phyloP scores from a whole-genome alignment of 2,329 filamentous ascomycete genomes.

The Orbilia javanica region DNA sequence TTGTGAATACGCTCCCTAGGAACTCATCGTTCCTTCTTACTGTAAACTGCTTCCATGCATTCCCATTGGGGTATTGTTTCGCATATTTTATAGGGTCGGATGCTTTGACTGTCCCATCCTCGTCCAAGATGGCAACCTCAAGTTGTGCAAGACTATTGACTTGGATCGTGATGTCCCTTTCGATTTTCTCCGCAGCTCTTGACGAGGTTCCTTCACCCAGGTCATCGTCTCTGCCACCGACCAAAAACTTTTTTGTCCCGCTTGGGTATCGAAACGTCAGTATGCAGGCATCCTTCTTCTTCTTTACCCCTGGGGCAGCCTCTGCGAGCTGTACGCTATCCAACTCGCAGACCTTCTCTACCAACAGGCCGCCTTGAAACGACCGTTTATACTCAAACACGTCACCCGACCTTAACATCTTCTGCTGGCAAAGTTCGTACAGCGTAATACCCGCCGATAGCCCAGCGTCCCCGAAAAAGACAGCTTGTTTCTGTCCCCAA shows the following conservation, averaged over 20 bases:
- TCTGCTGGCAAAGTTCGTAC: slow-evolving; percentile 49
- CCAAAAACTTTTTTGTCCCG: slow-evolving; percentile 43
- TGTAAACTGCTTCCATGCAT: slow-evolving; percentile 52
- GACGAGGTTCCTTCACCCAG: slow-evolving; percentile 17
- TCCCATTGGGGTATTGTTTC: slow-evolving; percentile 50
- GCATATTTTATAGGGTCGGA: slow-evolving; percentile 43
- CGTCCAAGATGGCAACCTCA: slow-evolving; percentile 46
- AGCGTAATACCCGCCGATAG: slow-evolving; percentile 44
- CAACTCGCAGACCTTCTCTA: slow-evolving; percentile 52
- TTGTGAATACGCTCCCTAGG: slow-evolving; percentile 47
- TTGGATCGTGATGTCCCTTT: slow-evolving; percentile 31
- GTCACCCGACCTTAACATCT: slow-evolving; percentile 41
- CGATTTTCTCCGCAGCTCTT: background rate
- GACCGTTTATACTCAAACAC: slow-evolving; percentile 51
- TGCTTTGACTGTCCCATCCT: slow-evolving; percentile 55
- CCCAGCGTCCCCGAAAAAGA: slow-evolving; percentile 52
- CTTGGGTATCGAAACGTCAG: slow-evolving; percentile 38
- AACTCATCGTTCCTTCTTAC: slow-evolving; percentile 52
- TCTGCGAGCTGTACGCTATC: slow-evolving; percentile 21
- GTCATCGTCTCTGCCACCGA: background rate
- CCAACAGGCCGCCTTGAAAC: slow-evolving; percentile 29
- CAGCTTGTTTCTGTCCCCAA: slow-evolving; percentile 57
- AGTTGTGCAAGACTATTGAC: slow-evolving; percentile 50
- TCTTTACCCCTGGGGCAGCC: slow-evolving; percentile 17
- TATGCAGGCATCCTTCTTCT: slow-evolving; percentile 52